A percentile compares a stretch with the other conserved stretches of the same genome.
Conservation (phyloP, 148 eudicot genomes). For the Polygonum aviculare region DNA sequence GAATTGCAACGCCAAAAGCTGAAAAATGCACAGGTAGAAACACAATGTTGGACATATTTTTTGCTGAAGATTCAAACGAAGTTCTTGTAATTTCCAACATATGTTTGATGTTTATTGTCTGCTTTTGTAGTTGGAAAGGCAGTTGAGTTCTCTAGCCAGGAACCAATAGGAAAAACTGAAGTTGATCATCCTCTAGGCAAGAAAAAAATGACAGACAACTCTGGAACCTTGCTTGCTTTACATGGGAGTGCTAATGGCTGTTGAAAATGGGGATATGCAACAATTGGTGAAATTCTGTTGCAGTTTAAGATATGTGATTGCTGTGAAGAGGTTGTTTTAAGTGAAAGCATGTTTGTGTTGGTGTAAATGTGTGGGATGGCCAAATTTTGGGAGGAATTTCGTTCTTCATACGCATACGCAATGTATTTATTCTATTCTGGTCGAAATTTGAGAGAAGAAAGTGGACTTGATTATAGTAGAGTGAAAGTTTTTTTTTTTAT, state of each 20-base stretch:
- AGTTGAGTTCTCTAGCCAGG: constrained; percentile 23
- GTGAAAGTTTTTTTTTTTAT: constrained; percentile 6
- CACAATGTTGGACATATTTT: not conserved
- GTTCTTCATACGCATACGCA: not conserved
- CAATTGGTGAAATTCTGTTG: not conserved
- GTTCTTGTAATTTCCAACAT: not conserved
- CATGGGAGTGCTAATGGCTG: not conserved
- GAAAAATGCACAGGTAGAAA: constrained; percentile 39
- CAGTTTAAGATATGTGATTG: not conserved
- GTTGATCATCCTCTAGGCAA: not conserved
- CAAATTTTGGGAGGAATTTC: constrained; percentile 5
- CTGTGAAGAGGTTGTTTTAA: not conserved
- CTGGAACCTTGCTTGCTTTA: not conserved
- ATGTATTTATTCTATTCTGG: not conserved
- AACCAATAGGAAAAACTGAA: constrained; percentile 17
- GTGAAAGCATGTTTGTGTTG: constrained; percentile 5
- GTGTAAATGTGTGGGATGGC: constrained; percentile 8
- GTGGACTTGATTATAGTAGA: constrained; percentile 1
- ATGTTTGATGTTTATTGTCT: not conserved
- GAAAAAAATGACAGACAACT: not conserved
- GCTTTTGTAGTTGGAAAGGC: constrained; percentile 40
- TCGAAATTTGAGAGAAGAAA: not conserved
- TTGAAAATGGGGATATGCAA: not conserved
- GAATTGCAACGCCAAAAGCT: constrained; percentile 34
- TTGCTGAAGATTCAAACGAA: not conserved